Evolutionary conservation across 768 basidiomycete species (phyloP).

Genomic region (Mycena kentingensis): DNA sequence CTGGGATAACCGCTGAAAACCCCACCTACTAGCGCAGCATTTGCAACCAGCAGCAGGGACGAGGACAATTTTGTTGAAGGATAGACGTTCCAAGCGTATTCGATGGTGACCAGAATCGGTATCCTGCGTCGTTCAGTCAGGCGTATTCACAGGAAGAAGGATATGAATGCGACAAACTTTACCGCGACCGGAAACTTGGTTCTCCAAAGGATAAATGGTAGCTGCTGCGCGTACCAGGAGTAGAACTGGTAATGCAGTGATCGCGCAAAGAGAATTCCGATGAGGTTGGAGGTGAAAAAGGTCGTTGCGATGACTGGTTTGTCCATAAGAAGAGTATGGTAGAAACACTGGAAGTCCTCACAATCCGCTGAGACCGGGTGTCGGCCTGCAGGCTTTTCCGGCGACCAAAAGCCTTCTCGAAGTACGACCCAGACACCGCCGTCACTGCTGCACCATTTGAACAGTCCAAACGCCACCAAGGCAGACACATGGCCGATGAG

Average conservation of each 20-base stretch:
- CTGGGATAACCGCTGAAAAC: slow-evolving; percentile 35
- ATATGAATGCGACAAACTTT: slow-evolving; percentile 50
- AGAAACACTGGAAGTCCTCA: slow-evolving; percentile 39
- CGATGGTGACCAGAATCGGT: slow-evolving; percentile 58
- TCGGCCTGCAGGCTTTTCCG: slow-evolving; percentile 49
- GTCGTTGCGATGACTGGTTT: slow-evolving; percentile 72
- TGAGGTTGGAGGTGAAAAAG: slow-evolving; percentile 87
- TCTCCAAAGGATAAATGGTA: slow-evolving; percentile 82
- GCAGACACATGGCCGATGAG: slow-evolving; percentile 64
- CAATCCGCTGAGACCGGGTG: slow-evolving; percentile 61
- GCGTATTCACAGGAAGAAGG: slow-evolving; percentile 8
- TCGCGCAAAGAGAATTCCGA: slow-evolving; percentile 89
- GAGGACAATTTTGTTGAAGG: slow-evolving; percentile 79
- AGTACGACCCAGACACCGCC: slow-evolving; percentile 68
- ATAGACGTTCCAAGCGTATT: slow-evolving; percentile 88
- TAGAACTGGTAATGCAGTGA: slow-evolving; percentile 99
- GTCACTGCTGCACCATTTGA: slow-evolving; percentile 74
- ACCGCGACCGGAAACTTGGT: slow-evolving; percentile 61
- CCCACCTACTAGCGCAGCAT: slow-evolving; percentile 56
- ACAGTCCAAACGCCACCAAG: slow-evolving; percentile 66
- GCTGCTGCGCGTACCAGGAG: slow-evolving; percentile 92
- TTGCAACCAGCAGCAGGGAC: slow-evolving; percentile 49
- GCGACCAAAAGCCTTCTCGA: slow-evolving; percentile 51
- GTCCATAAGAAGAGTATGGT: slow-evolving; percentile 17
- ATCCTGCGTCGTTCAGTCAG: slow-evolving; percentile 46